phyloP scores from a whole-genome alignment of 345 rosid species.

The Chamaenerion angustifolium region DNA sequence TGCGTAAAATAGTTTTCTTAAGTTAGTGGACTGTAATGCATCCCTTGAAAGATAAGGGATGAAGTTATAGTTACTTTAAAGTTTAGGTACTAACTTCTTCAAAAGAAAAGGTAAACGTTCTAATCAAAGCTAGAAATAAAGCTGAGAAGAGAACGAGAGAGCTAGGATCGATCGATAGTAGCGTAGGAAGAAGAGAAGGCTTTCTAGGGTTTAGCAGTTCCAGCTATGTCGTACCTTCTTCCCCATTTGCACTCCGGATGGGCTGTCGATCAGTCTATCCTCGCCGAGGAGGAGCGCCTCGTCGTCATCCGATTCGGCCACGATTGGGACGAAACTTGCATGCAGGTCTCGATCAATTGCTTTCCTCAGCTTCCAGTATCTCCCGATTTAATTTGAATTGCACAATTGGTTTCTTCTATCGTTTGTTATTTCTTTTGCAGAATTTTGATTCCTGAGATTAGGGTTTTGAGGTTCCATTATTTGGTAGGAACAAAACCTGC shows the following conservation, averaged over 20 bases:
- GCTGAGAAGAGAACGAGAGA: conserved; percentile 22
- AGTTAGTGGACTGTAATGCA: too few relatives aligned
- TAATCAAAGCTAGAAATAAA: too few relatives aligned
- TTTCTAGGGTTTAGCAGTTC: too few relatives aligned
- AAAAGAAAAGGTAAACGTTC: too few relatives aligned
- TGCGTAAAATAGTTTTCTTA: too few relatives aligned
- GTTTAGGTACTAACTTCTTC: too few relatives aligned
- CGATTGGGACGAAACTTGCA: conserved; percentile 94
- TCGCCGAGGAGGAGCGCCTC: conserved; percentile 89
- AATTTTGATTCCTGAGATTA: background rate
- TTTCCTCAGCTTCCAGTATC: too few relatives aligned
- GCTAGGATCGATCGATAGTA: conserved; percentile 7
- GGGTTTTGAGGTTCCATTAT: background rate
- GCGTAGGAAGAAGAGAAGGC: background rate
- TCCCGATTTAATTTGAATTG: too few relatives aligned
- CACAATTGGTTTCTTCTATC: too few relatives aligned
- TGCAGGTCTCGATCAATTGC: conserved; percentile 43
- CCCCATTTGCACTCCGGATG: conserved; percentile 91
- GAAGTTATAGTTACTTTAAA: too few relatives aligned
- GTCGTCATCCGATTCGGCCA: conserved; percentile 86
- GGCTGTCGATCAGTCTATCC: conserved; percentile 92
- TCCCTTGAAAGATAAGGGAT: too few relatives aligned
- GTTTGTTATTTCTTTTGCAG: background rate
- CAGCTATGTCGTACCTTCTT: conserved; percentile 52
- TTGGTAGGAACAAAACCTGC: background rate